Base-by-base conservation (phyloP, 2,329 filamentous ascomycete species). In the Thelonectria blattea region DNA sequence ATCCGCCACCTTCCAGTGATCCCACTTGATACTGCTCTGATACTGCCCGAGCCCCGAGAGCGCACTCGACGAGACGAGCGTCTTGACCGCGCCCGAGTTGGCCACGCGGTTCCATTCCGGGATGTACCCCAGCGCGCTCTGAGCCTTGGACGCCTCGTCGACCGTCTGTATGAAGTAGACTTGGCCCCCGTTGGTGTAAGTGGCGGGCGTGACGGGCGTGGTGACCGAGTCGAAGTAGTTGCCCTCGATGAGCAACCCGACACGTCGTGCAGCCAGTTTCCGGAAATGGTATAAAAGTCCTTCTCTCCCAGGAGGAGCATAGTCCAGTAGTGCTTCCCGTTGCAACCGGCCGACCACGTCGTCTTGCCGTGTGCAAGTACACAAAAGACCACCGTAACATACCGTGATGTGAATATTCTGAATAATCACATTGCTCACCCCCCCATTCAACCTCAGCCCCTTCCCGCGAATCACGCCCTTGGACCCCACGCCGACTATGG, bases 181-280 rank as follows among this genome's bases (percentile, higher is more conserved):
- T 52, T 69, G 61, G 6, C 52, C 68, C 3, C 69, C 70, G 1
- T 45, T 49, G 17, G 49, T 64, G 39, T 49, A 54, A 10, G 50
- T 60, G 6, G 20, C 62, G 2, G 60, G 49, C 17, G 65, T 65
- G 34, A 67, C 32, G 15, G 77, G 72, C 3, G 76, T 75, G 3
- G 71, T 67, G 49, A 87, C 79, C 61, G 83, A 81, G 71, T 85
- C 79, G 76, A 86, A 87, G 42, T 83, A 76, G 67, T 85, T 85
- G 39, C 84, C 84, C 73, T 87, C 84, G 1, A 81, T 79, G 17
- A 87, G 74, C 34, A 84, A 45, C 85, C 85, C 15, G 78, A 81
- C 42, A 81, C 83, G 73, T 85, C 78, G 77, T 85, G 82, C 66
- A 87, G 77, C 76, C 85, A 86, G 78, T 87, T 87, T 58, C 78